Conservation (phyloP, 2,329 filamentous ascomycete genomes). For the Penicillium nordicum region DNA sequence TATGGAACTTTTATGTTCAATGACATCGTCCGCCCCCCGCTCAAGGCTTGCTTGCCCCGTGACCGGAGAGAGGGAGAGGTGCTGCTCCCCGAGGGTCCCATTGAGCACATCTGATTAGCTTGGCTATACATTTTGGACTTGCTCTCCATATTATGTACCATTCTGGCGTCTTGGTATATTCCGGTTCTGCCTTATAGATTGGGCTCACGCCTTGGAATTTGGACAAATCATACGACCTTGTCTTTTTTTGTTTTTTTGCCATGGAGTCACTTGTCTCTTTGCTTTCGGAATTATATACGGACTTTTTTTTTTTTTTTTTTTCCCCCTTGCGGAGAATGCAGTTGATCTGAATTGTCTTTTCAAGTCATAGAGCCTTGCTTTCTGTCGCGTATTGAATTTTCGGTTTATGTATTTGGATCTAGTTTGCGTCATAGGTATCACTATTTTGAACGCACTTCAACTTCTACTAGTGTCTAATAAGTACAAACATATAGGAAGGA, state of each 20-base stretch:
- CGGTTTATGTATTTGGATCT: neutral
- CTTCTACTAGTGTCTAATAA: neutral
- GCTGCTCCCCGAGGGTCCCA: slow-evolving; percentile 75
- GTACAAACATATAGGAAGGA: neutral
- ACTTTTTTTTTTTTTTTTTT: neutral
- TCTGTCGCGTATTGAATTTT: neutral
- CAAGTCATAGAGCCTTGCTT: neutral
- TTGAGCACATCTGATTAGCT: slow-evolving; percentile 60
- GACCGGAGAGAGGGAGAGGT: slow-evolving; percentile 51
- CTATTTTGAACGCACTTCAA: neutral
- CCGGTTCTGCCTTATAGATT: neutral
- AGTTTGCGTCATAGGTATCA: neutral
- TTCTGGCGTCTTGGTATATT: neutral
- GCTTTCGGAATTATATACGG: neutral
- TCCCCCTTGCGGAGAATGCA: neutral
- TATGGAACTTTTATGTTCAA: slow-evolving; percentile 98
- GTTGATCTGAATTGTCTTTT: neutral
- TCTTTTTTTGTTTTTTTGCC: neutral
- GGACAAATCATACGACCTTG: neutral
- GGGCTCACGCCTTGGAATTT: neutral
- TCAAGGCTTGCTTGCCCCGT: slow-evolving; percentile 62
- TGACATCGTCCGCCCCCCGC: slow-evolving; percentile 79
- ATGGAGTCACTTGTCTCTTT: slow-evolving; percentile 2
- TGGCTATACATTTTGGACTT: neutral
- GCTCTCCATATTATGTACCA: neutral